Base-by-base conservation (phyloP, 805 yeast genomes). In the Saccharomyces cerevisiae region DNA sequence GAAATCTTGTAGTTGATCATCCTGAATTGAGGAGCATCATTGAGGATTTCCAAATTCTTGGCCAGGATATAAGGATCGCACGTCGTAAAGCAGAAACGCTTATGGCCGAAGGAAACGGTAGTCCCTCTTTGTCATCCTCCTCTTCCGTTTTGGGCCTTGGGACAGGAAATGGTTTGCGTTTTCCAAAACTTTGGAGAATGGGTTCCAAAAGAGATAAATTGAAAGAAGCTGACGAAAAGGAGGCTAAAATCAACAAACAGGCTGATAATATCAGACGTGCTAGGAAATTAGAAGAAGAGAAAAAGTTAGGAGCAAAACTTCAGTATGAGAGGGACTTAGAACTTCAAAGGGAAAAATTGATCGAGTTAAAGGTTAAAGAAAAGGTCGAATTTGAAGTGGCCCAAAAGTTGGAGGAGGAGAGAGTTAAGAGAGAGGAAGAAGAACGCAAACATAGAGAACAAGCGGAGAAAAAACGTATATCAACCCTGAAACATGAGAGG, bases 11-110 rank as follows among this genome's bases (percentile, higher is more conserved):
- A 24, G 51, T 51, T 41, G 57, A 54, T 3, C 51, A 61, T 41
- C 41, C 57, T 27, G 63, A 61, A 4, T 55, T 57, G 27, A 49
- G 51, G 29, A 53, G 46, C 41, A 55, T 54, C 4, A 53, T 65
- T 10, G 69, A 63, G 28, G 64, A 66, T 50, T 55, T 67, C 17
- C 63, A 66, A 41, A 59, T 68, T n/a, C 52, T 68, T 3, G 68
- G 62, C n/a, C 62, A 61, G 47, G 69, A 67, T 46, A 62, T 68
- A 5, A 66, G 68, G 36, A 41, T 56, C 11, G 50, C 56, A 17
- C 56, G 66, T 48, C 56, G 58, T n/a, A 56, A 57, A 10, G 32
- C 52, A 13, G 46, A 55, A 5, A 41, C 46, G 2, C 22, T 27
- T 13, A 21, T 54, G 6, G 6, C 24, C 1, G 32, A 32, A 5